phyloP scores from a whole-genome alignment of 805 yeast species.

The Nakazawaea molendinolei region DNA sequence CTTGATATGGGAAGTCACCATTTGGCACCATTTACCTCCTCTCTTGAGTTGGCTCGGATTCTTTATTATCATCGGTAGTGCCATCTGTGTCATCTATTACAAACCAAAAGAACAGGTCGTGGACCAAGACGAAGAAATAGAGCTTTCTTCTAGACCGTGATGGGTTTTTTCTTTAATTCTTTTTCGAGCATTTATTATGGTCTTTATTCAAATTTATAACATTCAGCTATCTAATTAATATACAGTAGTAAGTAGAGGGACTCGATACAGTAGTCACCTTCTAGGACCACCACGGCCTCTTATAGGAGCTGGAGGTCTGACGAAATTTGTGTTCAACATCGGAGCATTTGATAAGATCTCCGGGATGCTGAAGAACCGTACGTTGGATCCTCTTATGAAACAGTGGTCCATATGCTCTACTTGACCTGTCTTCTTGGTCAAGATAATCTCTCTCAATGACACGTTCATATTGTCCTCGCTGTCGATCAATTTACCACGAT shows the following conservation, averaged over 20 bases:
- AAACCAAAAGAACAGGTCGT: slow-evolving; percentile 38
- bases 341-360: slow-evolving; percentile 88
- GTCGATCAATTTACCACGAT: slow-evolving; percentile 80
- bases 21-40: slow-evolving; percentile 73
- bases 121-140: slow-evolving; percentile 3
- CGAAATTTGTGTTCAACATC: slow-evolving; percentile 53
- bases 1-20: slow-evolving; percentile 59
- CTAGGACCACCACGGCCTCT: slow-evolving; percentile 32
- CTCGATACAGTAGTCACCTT: neutral
- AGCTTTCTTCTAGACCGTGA: slow-evolving; percentile 4
- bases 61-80: slow-evolving; percentile 57
- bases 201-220: too few species aligned
- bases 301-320: slow-evolving; percentile 66
- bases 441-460: slow-evolving; percentile 73
- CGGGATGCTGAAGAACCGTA: slow-evolving; percentile 79
- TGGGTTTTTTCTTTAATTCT: too few species aligned
- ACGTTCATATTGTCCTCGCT: slow-evolving; percentile 91
- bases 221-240: too few species aligned
- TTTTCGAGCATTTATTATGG: too few species aligned
- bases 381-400: slow-evolving; percentile 86
- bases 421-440: slow-evolving; percentile 70
- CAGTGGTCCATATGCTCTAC: slow-evolving; percentile 76
- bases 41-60: slow-evolving; percentile 66
- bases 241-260: neutral
- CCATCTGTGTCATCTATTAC: slow-evolving; percentile 49